Percentiles rank a stretch among this genome's conserved stretches.
Evolutionary conservation across 108 stramenopile genomes (phyloP).

Genomic region (Skeletonema marinoi): DNA sequence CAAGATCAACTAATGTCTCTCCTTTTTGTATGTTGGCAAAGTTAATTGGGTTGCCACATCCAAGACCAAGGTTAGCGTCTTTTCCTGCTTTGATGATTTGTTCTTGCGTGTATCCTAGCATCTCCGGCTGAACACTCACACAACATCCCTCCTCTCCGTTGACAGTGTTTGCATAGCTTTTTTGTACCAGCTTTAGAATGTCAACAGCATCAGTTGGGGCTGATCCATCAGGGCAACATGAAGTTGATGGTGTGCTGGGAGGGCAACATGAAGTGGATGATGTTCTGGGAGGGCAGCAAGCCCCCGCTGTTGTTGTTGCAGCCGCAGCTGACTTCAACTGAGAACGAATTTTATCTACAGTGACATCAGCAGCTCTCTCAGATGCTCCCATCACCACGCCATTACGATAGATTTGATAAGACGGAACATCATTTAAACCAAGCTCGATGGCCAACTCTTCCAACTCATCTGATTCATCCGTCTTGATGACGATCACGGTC

Average conservation of each 20-base stretch:
- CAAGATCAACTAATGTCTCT: constrained; percentile 65
- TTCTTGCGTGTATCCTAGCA: constrained; percentile 36
- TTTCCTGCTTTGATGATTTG: constrained; percentile 32
- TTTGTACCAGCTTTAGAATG: constrained; percentile 20
- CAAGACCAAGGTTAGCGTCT: constrained; percentile 49
- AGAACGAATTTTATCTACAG: constrained; percentile 9
- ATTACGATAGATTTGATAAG: constrained; percentile 22
- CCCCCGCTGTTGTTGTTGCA: not conserved
- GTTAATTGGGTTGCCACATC: constrained; percentile 54
- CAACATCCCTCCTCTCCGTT: constrained; percentile 32
- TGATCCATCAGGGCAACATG: constrained; percentile 7
- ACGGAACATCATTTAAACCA: constrained; percentile 41
- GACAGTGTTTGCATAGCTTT: constrained; percentile 43
- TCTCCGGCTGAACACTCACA: constrained; percentile 20
- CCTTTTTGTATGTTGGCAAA: constrained; percentile 36
- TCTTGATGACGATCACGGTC: constrained; percentile 21
- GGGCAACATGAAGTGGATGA: constrained; percentile 15
- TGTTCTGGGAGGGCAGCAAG: constrained; percentile 21
- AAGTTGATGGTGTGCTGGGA: not conserved
- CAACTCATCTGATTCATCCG: constrained; percentile 37
- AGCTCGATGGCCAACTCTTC: constrained; percentile 49
- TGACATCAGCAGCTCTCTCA: constrained; percentile 1
- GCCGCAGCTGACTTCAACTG: constrained; percentile 1
- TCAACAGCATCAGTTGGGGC: constrained; percentile 8
- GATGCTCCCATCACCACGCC: constrained; percentile 13